Base-by-base conservation (phyloP, 2,329 filamentous ascomycete genomes). In the Sporothrix sp. region DNA sequence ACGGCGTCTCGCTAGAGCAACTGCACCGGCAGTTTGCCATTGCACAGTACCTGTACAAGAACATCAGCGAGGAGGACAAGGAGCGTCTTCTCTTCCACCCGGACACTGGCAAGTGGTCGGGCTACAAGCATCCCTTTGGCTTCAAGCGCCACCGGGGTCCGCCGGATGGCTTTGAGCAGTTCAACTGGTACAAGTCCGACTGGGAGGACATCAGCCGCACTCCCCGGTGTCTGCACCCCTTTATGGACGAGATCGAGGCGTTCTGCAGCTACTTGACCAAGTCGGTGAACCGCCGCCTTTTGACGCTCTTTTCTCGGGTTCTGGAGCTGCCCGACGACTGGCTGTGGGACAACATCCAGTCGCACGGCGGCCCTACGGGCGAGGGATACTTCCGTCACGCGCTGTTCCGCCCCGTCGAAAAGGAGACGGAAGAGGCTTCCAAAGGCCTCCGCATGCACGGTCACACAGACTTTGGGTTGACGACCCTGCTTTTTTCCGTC, bases 141-240 rank as follows among this genome's bases (percentile, higher is more conserved):
- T 72, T 66, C 63, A 71, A 70, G 66, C 68, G 71, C 40, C 60
- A 69, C 35, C 66, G 63, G 2, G 71, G 69, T 2, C 57, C 63
- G 11, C 58, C 65, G 14, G 73, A 75, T 56, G 72, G 72, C 3
- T 75, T 75, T 49, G 73, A 76, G 55, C 73, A 76, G 53, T 76
- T 75, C 61, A 76, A 76, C 61, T 75, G 68, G 67, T 76, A 75
- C 61, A 68, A 64, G 21, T 59, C 59, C 1, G 71, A 75, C 42
- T 74, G 69, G 66, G 61, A 68, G 52, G 61, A 70, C 51, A 55
- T 61, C 20, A 58, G 66, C 43, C 75, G 69, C 7, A 62, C 68
- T 0, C 73, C 73, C 1, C 64, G 54, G n/a, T 75, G 71, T 45
- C 59, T 74, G 1, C 64, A 67, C 49, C 71, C 71, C 0, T 72